Percentiles rank a stretch among this genome's conserved stretches.
These are phyloP conservation scores for Termitomyces sp. DNA, from an alignment of 768 basidiomycete genomes.

Conservation along the genomic window DNA sequence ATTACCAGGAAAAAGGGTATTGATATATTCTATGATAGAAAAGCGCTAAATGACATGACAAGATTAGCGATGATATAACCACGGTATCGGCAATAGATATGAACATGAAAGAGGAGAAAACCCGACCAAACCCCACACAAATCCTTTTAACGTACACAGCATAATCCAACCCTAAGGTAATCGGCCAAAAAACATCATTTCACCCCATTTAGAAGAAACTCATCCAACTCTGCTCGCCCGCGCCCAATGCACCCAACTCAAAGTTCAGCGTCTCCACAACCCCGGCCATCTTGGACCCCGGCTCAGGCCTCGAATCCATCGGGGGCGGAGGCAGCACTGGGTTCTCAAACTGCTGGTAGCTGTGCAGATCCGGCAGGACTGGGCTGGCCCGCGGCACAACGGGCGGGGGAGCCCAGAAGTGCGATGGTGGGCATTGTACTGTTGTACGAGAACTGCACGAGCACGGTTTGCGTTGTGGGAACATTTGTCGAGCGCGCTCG, in stretches of 20 bases:
- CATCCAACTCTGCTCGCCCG: constrained; percentile 40
- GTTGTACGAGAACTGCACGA: constrained; percentile 25
- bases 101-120: constrained; percentile 4
- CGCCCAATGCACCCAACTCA: constrained; percentile 41
- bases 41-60: neutral
- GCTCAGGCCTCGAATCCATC: constrained; percentile 20
- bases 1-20: neutral
- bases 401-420: constrained; percentile 41
- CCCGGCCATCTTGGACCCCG: constrained; percentile 32
- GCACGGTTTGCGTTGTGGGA: constrained; percentile 40
- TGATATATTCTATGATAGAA: neutral
- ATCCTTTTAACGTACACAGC: neutral
- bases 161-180: neutral
- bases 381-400: constrained; percentile 24
- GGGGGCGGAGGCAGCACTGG: constrained; percentile 24
- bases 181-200: neutral
- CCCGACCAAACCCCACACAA: neutral
- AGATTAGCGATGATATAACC: neutral
- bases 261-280: constrained; percentile 41
- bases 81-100: neutral
- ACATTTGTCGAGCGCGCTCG: constrained; percentile 35
- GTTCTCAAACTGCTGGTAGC: constrained; percentile 14
- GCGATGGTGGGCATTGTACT: constrained; percentile 31
- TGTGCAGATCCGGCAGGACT: constrained; percentile 36
- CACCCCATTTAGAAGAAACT: constrained; percentile 33